These are phyloP conservation scores for Musa acuminata DNA, from an alignment of 176 grass and related monocot species.

Conservation along the genomic window DNA sequence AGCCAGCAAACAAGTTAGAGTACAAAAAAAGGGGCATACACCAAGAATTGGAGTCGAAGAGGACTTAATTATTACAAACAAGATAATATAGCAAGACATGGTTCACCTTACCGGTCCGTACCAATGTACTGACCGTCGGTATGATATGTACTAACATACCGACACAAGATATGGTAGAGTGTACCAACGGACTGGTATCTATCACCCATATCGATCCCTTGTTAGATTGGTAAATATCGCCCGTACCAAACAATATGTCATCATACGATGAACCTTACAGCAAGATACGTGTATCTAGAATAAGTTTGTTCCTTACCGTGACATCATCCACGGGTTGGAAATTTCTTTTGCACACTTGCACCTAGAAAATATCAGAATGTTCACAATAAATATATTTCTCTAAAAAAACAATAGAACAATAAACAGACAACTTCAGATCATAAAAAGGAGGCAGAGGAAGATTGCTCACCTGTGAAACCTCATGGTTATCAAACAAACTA, in stretches of 20 bases:
- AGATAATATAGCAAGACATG: slow-evolving; percentile 1
- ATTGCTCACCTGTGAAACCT: slow-evolving; percentile 69
- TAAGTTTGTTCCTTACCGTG: slow-evolving; percentile 36
- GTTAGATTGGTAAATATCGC: too few species aligned
- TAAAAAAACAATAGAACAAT: background rate
- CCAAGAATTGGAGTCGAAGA: too few species aligned
- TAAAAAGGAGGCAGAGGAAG: background rate
- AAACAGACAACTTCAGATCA: background rate
- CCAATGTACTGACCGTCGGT: too few species aligned
- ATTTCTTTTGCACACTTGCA: slow-evolving; percentile 93
- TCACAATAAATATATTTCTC: slow-evolving; percentile 12
- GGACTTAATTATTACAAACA: too few species aligned
- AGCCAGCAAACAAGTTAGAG: too few species aligned
- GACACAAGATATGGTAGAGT: too few species aligned
- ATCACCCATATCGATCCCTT: too few species aligned
- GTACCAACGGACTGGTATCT: too few species aligned
- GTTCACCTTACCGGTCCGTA: too few species aligned
- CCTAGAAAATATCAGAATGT: slow-evolving; percentile 37
- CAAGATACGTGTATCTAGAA: background rate
- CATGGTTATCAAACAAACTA: slow-evolving; percentile 59
- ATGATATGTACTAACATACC: too few species aligned
- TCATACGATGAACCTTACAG: background rate
- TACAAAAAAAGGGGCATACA: too few species aligned
- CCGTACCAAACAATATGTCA: background rate
- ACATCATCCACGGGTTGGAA: slow-evolving; percentile 85